Percentiles rank a stretch among this genome's conserved stretches.
Conservation (phyloP, 768 basidiomycete genomes). For the Pleurotus giganteus region DNA sequence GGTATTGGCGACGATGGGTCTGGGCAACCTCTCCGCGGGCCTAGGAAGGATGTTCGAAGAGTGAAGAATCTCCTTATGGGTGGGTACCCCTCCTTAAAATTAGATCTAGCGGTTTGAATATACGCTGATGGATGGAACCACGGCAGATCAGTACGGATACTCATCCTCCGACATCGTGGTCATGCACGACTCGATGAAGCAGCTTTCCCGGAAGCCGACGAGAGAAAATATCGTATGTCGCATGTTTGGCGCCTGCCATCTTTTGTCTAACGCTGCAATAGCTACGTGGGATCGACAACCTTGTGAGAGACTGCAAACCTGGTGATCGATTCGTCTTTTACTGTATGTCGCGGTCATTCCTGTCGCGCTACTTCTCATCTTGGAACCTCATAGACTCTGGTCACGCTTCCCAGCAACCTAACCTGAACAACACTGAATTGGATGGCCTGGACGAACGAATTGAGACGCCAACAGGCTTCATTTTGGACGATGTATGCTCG, state of each 20-base stretch:
- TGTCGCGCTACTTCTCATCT: no score
- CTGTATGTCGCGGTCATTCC: conserved; percentile 39
- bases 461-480: conserved; percentile 5
- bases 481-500: conserved; percentile 4
- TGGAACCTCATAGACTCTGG: conserved; percentile 39
- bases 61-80: no score
- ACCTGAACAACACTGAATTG: conserved; percentile 32
- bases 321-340: conserved; percentile 59
- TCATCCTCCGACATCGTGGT: conserved; percentile 34
- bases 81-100: no score
- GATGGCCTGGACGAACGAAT: conserved; percentile 44
- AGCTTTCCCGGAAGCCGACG: conserved; percentile 34
- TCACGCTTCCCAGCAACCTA: conserved; percentile 35
- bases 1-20: not conserved
- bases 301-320: conserved; percentile 42
- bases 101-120: no score
- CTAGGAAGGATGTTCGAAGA: no score
- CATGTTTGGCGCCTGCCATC: not conserved
- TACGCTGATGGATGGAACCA: no score
- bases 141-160: conserved; percentile 39
- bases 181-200: conserved; percentile 37
- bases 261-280: conserved; percentile 16
- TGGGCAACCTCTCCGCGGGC: conserved; percentile 1
- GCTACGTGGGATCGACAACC: conserved; percentile 38
- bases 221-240: conserved; percentile 41